phyloP scores from a whole-genome alignment of 2,329 filamentous ascomycete genomes.

The Xylogone sp. region DNA sequence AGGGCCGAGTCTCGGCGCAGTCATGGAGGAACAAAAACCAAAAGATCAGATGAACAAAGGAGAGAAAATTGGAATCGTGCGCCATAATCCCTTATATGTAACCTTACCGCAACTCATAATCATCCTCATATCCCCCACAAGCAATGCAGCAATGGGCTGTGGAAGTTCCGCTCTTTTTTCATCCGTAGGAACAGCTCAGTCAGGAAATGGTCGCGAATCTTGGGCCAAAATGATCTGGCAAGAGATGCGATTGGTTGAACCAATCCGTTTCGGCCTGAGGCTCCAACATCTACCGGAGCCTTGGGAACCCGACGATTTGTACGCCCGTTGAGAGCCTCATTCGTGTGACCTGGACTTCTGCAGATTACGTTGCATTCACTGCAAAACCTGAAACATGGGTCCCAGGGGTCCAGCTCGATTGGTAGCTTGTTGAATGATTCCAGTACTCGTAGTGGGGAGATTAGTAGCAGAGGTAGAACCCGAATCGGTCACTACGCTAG shows the following conservation, averaged over 20 bases:
- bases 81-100: not conserved
- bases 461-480: too few species aligned
- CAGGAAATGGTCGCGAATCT: not conserved
- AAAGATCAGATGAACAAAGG: not conserved
- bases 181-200: not conserved
- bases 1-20: too few species aligned
- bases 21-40: too few species aligned
- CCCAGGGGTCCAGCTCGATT: too few species aligned
- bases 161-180: not conserved
- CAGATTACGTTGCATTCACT: not conserved
- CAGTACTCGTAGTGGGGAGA: too few species aligned
- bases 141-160: not conserved
- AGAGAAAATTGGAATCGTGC: not conserved
- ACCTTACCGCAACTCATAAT: not conserved
- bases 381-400: not conserved
- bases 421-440: too few species aligned
- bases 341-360: not conserved
- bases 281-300: not conserved
- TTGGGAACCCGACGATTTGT: too few species aligned
- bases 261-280: not conserved
- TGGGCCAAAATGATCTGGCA: not conserved
- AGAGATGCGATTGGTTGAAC: not conserved
- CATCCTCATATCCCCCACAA: not conserved
- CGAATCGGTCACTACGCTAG: not conserved
- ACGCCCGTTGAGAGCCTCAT: too few species aligned